A percentile compares a stretch with the other conserved stretches of the same genome.
phyloP scores from a whole-genome alignment of 352 stramenopile species.

The Globisporangium orthogonon region DNA sequence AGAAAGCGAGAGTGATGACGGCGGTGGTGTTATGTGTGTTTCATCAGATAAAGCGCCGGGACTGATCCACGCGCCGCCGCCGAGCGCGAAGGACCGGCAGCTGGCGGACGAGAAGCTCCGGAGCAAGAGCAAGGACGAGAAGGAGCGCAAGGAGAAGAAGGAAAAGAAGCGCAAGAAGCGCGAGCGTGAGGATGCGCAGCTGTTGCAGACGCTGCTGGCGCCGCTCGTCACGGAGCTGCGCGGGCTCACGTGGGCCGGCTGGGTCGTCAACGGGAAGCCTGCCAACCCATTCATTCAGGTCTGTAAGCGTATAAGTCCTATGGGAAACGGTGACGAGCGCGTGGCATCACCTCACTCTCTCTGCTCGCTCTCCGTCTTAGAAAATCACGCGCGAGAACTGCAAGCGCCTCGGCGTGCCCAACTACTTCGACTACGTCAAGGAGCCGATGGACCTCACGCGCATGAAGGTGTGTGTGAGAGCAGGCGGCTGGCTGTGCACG shows the following conservation, averaged over 20 bases:
- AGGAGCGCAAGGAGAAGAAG: constrained; percentile 77
- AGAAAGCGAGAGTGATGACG: not conserved
- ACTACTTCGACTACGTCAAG: constrained; percentile 85
- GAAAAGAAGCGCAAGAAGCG: constrained; percentile 83
- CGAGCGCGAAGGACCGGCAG: constrained; percentile 26
- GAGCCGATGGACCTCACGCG: constrained; percentile 79
- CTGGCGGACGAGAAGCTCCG: constrained; percentile 43
- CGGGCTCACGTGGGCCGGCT: constrained; percentile 61
- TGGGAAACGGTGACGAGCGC: not conserved
- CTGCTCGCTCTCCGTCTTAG: constrained; percentile 1
- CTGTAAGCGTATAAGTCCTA: not conserved
- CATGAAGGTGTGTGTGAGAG: constrained; percentile 35
- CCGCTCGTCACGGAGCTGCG: constrained; percentile 60
- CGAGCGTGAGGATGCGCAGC: constrained; percentile 58
- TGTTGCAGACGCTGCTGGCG: constrained; percentile 71
- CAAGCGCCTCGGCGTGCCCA: constrained; percentile 71
- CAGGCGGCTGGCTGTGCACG: not conserved
- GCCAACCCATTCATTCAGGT: constrained; percentile 73
- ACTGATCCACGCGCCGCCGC: constrained; percentile 59
- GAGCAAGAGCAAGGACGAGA: constrained; percentile 53
- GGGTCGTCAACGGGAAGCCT: constrained; percentile 65
- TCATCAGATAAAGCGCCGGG: constrained; percentile 32
- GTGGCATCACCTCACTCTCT: not conserved
- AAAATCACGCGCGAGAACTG: constrained; percentile 86
- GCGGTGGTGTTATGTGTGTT: not conserved